Conservation (phyloP, 2,329 filamentous ascomycete species). For the Trichoderma asperellum region DNA sequence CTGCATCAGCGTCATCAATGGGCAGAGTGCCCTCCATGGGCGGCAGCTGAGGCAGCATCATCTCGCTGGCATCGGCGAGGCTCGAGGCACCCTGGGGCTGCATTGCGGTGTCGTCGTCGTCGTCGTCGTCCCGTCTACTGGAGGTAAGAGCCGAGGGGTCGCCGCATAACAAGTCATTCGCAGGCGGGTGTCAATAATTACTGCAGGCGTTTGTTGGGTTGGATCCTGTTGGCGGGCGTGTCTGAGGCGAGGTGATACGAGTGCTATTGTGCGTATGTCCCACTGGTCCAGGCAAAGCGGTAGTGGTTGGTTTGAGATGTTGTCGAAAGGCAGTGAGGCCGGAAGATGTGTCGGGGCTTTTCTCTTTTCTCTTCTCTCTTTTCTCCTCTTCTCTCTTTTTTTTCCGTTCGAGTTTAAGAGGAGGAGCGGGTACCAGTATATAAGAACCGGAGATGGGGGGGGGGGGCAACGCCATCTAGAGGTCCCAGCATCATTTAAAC, state of each 20-base stretch:
- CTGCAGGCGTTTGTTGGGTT: background rate
- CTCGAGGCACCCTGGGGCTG: background rate
- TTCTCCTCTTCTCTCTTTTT: background rate
- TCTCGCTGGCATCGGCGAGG: background rate
- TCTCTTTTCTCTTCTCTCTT: background rate
- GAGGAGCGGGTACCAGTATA: background rate
- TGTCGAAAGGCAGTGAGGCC: background rate
- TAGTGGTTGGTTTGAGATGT: background rate
- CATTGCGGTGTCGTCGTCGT: conserved; percentile 12
- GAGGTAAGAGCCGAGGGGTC: background rate
- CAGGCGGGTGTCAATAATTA: background rate
- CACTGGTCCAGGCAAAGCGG: background rate
- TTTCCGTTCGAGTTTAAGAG: background rate
- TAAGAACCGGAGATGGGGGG: background rate
- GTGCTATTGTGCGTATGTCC: background rate
- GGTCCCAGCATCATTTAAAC: background rate
- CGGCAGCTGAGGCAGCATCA: background rate
- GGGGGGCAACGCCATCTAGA: conserved; percentile 1
- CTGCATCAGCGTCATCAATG: conserved; percentile 6
- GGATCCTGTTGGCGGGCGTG: background rate
- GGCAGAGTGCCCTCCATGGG: conserved; percentile 13
- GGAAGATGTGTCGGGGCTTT: background rate
- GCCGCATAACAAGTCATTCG: conserved; percentile 22
- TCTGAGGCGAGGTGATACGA: background rate
- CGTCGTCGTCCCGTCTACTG: conserved; percentile 20